Conservation (phyloP, 2,329 filamentous ascomycete species). For the Paecilomyces sp. region DNA sequence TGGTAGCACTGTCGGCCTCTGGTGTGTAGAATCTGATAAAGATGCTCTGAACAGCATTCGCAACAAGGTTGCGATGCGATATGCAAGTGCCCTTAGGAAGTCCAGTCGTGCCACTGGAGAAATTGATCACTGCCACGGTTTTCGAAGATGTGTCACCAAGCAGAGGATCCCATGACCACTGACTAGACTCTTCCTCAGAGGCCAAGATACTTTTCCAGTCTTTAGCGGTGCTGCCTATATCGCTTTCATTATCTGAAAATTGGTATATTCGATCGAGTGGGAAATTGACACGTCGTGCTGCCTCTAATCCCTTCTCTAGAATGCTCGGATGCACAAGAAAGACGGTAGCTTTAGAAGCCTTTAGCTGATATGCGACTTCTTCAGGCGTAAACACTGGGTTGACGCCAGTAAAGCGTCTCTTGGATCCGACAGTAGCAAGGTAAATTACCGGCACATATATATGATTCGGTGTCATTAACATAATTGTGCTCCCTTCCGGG, state of each 20-base stretch:
- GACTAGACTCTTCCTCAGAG: constrained; percentile 18
- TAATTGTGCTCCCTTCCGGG: constrained; percentile 59
- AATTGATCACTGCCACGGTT: constrained; percentile 64
- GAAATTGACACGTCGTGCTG: neutral
- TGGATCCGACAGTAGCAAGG: constrained; percentile 68
- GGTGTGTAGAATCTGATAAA: neutral
- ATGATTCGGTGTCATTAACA: constrained; percentile 67
- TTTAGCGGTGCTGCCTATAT: too few relatives aligned
- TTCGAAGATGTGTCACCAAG: constrained; percentile 8
- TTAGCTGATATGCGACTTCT: constrained; percentile 57
- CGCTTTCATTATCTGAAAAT: neutral
- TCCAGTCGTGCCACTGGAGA: constrained; percentile 67
- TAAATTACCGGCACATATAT: constrained; percentile 66
- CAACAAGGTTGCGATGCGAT: constrained; percentile 67
- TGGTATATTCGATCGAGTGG: neutral
- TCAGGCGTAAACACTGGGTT: constrained; percentile 61
- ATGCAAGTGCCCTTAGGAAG: constrained; percentile 79
- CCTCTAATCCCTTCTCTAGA: neutral
- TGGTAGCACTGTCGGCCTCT: constrained; percentile 46
- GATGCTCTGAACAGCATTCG: constrained; percentile 47
- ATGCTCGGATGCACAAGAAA: neutral
- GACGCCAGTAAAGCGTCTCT: constrained; percentile 69
- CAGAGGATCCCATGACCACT: constrained; percentile 11
- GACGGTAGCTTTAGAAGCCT: constrained; percentile 18
- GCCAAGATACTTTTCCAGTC: constrained; percentile 1